Conservation (phyloP, 495 filamentous ascomycete genomes). For the Annulohypoxylon maeteangense region DNA sequence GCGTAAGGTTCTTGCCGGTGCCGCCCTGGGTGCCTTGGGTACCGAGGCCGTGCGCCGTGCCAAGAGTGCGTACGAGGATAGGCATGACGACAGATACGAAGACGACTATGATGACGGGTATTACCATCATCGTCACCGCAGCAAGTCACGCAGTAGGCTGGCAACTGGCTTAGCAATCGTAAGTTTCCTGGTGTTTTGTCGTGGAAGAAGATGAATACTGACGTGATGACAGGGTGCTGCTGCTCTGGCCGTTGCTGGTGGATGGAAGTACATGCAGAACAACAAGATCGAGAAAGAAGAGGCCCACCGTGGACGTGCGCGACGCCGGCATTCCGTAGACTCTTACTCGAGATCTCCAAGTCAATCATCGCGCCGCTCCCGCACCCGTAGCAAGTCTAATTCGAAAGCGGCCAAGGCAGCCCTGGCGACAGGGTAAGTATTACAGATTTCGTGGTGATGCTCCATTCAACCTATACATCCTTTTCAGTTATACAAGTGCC, state of each 20-base stretch:
- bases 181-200: slow-evolving; percentile 19
- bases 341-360: slow-evolving; percentile 47
- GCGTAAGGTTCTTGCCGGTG: slow-evolving; percentile 81
- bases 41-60: slow-evolving; percentile 81
- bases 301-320: slow-evolving; percentile 73
- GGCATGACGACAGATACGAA: slow-evolving; percentile 61
- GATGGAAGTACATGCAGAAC: slow-evolving; percentile 77
- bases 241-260: slow-evolving; percentile 77
- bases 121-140: slow-evolving; percentile 40
- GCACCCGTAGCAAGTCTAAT: slow-evolving; percentile 67
- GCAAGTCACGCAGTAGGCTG: slow-evolving; percentile 56
- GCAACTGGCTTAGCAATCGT: slow-evolving; percentile 80
- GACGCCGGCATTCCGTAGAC: slow-evolving; percentile 64
- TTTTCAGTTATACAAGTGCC: background rate
- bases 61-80: slow-evolving; percentile 75
- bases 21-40: slow-evolving; percentile 82
- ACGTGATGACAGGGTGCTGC: slow-evolving; percentile 63
- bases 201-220: background rate
- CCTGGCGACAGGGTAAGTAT: slow-evolving; percentile 70
- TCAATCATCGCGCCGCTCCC: slow-evolving; percentile 49
- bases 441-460: background rate
- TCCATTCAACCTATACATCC: too few relatives aligned
- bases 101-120: slow-evolving; percentile 52
- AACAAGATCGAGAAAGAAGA: slow-evolving; percentile 74
- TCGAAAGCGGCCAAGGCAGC: slow-evolving; percentile 80